Evolutionary conservation across 2,329 filamentous ascomycete genomes (phyloP), one percentile per base, ranked within the genome.

Genomic region (Juglanconis oblonga): DNA sequence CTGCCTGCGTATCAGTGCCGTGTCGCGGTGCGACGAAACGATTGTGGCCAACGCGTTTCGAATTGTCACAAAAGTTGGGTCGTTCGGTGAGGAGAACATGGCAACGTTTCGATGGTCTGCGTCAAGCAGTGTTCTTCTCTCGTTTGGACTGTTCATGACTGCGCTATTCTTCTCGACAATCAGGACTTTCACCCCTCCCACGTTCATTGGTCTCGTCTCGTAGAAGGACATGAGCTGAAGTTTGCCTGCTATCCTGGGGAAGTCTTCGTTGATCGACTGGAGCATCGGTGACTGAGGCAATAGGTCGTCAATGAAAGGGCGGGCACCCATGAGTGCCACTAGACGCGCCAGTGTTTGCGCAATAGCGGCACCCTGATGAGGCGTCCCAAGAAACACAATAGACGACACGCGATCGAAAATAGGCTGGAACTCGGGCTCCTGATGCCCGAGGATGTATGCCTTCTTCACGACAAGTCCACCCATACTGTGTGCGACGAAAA

Each of bases 401-500:
- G 69, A 65, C 2, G 55, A 57, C 4, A 75, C 62, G 2, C 69
- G 62, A 0, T 64, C 42, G 4, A 66, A 65, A 2, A 74, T 35
- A 0, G 61, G 29, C 2, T 56, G 13, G 52, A 68, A 75, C 1
- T 64, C 62, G 0, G 40, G n/a, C 0, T 63, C 52, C 9, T 70
- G 66, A 4, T 61, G 61, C 2, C 65, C 70, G 0, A 75, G 59
- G 9, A 76, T 68, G 47, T 68, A 73, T 0, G 73, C 73, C 58
- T 70, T 70, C 55, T 76, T 76, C 31, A 71, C 66, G 1, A 76
- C 70, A 1, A 76, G 64, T 0, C 73, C 74, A 5, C 75, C 75
- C 72, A 77, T 75, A 55, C 71, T 74, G 51, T 77, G 74, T 3
- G 65, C 73, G 17, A 76, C 65, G 11, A 77, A 68, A 9, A 77